These are phyloP conservation scores for Coniochaeta sp. DNA, from an alignment of 2,329 filamentous ascomycete species.

Conservation along the genomic window DNA sequence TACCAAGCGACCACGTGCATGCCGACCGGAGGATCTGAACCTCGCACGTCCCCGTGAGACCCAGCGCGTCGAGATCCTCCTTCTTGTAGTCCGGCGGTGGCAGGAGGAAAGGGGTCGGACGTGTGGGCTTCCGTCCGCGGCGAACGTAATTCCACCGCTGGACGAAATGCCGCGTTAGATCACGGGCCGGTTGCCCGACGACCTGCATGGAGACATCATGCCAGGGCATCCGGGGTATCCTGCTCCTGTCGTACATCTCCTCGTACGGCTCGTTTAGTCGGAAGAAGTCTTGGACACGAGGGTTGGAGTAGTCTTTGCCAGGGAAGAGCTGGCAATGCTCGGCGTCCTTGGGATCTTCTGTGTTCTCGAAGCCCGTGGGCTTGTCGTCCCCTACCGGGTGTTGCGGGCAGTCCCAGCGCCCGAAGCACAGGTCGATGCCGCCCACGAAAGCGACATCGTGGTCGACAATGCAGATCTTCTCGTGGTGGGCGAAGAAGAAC, in stretches of 20 bases:
- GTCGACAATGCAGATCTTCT: constrained; percentile 95
- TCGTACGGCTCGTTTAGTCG: constrained; percentile 89
- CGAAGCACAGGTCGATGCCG: constrained; percentile 93
- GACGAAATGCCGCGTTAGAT: constrained; percentile 91
- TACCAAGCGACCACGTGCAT: constrained; percentile 84
- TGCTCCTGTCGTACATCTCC: constrained; percentile 94
- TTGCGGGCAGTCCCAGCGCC: constrained; percentile 93
- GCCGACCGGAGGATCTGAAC: constrained; percentile 92
- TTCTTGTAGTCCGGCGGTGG: constrained; percentile 87
- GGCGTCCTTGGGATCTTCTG: constrained; percentile 71
- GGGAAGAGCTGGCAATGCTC: constrained; percentile 96
- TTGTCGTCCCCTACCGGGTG: constrained; percentile 90
- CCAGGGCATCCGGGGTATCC: constrained; percentile 93
- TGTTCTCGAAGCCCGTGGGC: constrained; percentile 83
- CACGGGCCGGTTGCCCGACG: constrained; percentile 88
- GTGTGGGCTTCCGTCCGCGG: constrained; percentile 83
- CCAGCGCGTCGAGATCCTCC: constrained; percentile 78
- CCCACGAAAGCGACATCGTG: constrained; percentile 94
- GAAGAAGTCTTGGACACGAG: constrained; percentile 91
- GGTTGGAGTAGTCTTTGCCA: constrained; percentile 97
- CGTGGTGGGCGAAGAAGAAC: constrained; percentile 98
- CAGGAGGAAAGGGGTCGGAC: constrained; percentile 86
- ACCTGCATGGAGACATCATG: constrained; percentile 98
- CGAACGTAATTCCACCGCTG: constrained; percentile 98
- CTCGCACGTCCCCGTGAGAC: constrained; percentile 89